Conservation (phyloP, 2,329 filamentous ascomycete genomes). For the Aspergillus persii region DNA sequence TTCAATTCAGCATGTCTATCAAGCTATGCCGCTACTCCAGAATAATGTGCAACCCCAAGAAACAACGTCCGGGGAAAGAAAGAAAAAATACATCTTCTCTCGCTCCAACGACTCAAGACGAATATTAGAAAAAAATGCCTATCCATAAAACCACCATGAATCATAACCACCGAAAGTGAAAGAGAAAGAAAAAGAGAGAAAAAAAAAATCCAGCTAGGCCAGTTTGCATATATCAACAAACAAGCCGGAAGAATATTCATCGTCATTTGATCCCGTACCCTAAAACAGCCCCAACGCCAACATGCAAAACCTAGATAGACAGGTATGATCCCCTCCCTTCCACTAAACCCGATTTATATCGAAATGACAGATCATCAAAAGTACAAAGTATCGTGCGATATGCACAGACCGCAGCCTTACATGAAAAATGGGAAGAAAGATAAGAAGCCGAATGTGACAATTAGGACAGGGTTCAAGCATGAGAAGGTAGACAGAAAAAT, state of each 20-base stretch:
- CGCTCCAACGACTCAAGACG: no score
- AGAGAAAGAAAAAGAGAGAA: neutral
- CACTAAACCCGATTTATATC: neutral
- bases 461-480: neutral
- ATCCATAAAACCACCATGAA: constrained; percentile 1
- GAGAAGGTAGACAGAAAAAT: neutral
- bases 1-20: no score
- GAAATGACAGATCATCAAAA: neutral
- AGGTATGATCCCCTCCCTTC: neutral
- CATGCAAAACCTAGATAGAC: neutral
- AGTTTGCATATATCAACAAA: constrained; percentile 2
- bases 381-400: neutral
- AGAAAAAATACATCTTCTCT: no score
- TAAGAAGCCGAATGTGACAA: neutral
- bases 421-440: neutral
- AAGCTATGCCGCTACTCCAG: no score
- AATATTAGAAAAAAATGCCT: neutral
- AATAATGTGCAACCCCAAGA: no score
- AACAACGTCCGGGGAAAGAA: no score
- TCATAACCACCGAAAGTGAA: neutral
- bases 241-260: neutral
- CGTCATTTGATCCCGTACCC: neutral
- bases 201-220: neutral
- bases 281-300: neutral
- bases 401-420: neutral